These are phyloP conservation scores for Tephrocybe sp. DNA, from an alignment of 768 basidiomycete species.

Conservation along the genomic window DNA sequence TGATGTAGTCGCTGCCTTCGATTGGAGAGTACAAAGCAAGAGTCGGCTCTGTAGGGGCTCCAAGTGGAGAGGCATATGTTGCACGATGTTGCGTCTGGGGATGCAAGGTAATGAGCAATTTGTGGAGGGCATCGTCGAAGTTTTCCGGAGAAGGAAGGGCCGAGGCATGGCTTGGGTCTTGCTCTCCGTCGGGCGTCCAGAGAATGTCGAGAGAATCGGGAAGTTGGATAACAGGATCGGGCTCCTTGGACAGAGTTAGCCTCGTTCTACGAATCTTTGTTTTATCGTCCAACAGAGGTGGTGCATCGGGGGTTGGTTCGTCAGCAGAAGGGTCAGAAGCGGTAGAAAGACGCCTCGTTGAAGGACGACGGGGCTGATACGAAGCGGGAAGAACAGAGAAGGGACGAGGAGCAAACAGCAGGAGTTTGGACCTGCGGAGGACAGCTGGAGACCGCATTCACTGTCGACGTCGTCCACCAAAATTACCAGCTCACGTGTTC, in stretches of 20 bases:
- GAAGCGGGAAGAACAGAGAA: slow-evolving; percentile 11
- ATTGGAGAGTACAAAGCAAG: slow-evolving; percentile 88
- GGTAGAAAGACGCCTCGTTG: slow-evolving; percentile 10
- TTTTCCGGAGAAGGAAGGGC: slow-evolving; percentile 72
- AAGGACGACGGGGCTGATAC: slow-evolving; percentile 5
- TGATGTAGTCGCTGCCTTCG: slow-evolving; percentile 78
- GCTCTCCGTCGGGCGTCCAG: slow-evolving; percentile 56
- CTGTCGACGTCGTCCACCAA: background rate
- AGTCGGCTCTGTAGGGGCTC: slow-evolving; percentile 71
- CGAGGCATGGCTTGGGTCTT: slow-evolving; percentile 27
- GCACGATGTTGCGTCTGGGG: slow-evolving; percentile 81
- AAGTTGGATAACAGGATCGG: slow-evolving; percentile 43
- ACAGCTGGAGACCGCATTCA: slow-evolving; percentile 41
- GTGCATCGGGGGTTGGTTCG: slow-evolving; percentile 10
- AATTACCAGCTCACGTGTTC: slow-evolving; percentile 12
- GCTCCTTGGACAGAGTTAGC: slow-evolving; percentile 33
- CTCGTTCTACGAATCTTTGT: slow-evolving; percentile 40
- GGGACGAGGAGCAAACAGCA: slow-evolving; percentile 27
- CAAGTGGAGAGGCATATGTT: slow-evolving; percentile 52
- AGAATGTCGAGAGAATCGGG: slow-evolving; percentile 61
- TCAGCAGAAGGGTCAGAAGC: slow-evolving; percentile 12
- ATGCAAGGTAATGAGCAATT: slow-evolving; percentile 75
- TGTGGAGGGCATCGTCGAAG: slow-evolving; percentile 73
- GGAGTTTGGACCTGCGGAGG: slow-evolving; percentile 36
- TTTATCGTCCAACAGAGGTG: slow-evolving; percentile 39